These are phyloP conservation scores for barrel medic (Medicago truncatula) DNA, from an alignment of 306 rosid species.

Conservation along the genomic window MtrunA17r5.0-ANR NC_053049.1:41836001-41836500, in stretches of 20 bases:
- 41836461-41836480: too few relatives aligned
- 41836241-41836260: too few relatives aligned
- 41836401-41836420: too few relatives aligned
- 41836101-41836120: conserved; percentile 83
- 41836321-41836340: background rate
- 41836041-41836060: background rate
- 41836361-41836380: background rate
- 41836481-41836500: too few relatives aligned
- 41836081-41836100: conserved; percentile 57
- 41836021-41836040: background rate
- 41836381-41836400: background rate
- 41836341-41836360: too few relatives aligned
- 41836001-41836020: background rate
- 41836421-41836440: too few relatives aligned
- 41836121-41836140: conserved; percentile 85
- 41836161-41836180: conserved; percentile 67
- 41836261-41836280: too few relatives aligned
- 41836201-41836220: too few relatives aligned
- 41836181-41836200: conserved; percentile 88
- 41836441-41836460: too few relatives aligned
- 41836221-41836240: too few relatives aligned
- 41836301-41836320: too few relatives aligned
- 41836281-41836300: too few relatives aligned
- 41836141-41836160: conserved; percentile 91
- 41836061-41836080: background rate